Base-by-base conservation (phyloP, 2,329 filamentous ascomycete species). In the Exophiala calicioides region DNA sequence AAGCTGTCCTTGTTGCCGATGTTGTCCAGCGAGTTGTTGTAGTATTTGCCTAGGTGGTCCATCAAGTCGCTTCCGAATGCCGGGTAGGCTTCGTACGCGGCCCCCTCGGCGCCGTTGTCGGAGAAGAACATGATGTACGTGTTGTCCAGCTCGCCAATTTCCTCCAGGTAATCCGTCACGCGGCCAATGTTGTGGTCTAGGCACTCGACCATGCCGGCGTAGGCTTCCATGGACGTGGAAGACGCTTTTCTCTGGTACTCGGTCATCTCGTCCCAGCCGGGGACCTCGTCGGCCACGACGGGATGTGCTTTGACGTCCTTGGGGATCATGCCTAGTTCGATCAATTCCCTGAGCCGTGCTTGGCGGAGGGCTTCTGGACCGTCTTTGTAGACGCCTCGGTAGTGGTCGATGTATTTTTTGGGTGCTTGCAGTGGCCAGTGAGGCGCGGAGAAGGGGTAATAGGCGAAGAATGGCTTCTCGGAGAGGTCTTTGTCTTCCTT, bases 341-440 rank as follows among this genome's bases (percentile, higher is more conserved):
- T 70, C 37, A 78, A 67, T 3, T 62, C 65, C 42, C 70, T 62
- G 9, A 79, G 61, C 2, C 77, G 69, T 23, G 64, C 61, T 26
- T 66, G 50, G 2, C 75, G 65, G 4, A 79, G 62, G 0, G 63
- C 73, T 30, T 75, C 68, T 1, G 76, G 76, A 0, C 76, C 76
- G 0, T 74, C 68, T 42, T 77, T 69, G 52, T 78, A 79, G 1
- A 68, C 59, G 9, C 73, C 75, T 20, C 68, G 63, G 58, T 78
- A 79, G 49, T 75, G 69, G 4, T 68, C 62, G 35, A 74, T 67
- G 43, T 69, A 66, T 38, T 76, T 65, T 38, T 69, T 65, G 1
- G 74, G 71, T 5, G 71, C 73, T 53, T 77, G 76, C 2, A 79
- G 60, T 0, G 75, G 76, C 74, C 75, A 79, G 55, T 79, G 76